phyloP scores from a whole-genome alignment of 2,329 filamentous ascomycete species.

The Lachnellula arida region DNA sequence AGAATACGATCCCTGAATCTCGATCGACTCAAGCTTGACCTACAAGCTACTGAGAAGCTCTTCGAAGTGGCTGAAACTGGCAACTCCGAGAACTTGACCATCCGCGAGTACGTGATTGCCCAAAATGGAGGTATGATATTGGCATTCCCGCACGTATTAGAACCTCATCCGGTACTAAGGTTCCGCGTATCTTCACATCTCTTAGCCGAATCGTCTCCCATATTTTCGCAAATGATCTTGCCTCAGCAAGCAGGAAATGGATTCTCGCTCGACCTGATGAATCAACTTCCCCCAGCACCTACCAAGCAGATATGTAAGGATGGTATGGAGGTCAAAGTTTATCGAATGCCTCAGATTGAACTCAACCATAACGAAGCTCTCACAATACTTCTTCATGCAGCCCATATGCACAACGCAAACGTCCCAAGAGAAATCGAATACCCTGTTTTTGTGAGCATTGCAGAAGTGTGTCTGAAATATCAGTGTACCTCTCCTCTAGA shows the following conservation, averaged over 20 bases:
- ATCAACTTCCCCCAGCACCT: conserved; percentile 27
- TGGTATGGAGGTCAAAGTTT: conserved; percentile 42
- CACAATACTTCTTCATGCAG: conserved; percentile 46
- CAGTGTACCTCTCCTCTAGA: conserved; percentile 49
- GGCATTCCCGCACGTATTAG: conserved; percentile 45
- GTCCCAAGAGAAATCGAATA: conserved; percentile 45
- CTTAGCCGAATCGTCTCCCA: conserved; percentile 46
- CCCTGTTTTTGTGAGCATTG: conserved; percentile 47
- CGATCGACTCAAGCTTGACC: conserved; percentile 40
- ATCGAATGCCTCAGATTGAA: conserved; percentile 50
- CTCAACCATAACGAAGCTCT: conserved; percentile 39
- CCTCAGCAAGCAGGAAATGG: conserved; percentile 12
- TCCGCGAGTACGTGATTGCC: conserved; percentile 42
- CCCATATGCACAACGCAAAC: conserved; percentile 44
- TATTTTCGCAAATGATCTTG: conserved; percentile 46
- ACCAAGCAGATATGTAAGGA: conserved; percentile 38
- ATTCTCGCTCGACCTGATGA: conserved; percentile 17
- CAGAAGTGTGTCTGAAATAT: conserved; percentile 46
- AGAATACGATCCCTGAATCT: conserved; percentile 46
- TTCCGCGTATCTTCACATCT: conserved; percentile 50
- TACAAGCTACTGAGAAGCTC: conserved; percentile 38
- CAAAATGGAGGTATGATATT: conserved; percentile 46
- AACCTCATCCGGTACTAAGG: conserved; percentile 38
- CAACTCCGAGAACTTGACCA: conserved; percentile 36
- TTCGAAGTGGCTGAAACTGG: conserved; percentile 39